These are phyloP conservation scores for Pseudogymnoascus sp. DNA, from an alignment of 2,329 filamentous ascomycete genomes.

Conservation along the genomic window DNA sequence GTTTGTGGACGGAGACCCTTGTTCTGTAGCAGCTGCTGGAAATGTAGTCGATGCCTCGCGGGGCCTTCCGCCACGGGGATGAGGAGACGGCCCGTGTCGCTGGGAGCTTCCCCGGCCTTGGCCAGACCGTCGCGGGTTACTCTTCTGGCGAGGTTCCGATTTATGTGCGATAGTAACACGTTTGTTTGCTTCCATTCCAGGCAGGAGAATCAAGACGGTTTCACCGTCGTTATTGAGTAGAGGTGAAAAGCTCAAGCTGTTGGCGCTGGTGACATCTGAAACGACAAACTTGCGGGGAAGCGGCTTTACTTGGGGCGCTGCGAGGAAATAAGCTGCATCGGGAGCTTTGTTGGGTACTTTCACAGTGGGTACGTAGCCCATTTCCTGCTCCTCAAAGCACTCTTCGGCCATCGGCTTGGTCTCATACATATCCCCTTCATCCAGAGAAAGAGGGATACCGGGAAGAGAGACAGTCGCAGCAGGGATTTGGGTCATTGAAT, in stretches of 20 bases:
- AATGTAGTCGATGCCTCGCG: conserved; percentile 24
- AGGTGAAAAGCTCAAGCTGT: conserved; percentile 35
- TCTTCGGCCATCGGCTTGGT: conserved; percentile 69
- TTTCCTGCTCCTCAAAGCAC: conserved; percentile 74
- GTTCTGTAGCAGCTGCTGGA: conserved; percentile 22
- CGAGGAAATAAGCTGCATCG: conserved; percentile 55
- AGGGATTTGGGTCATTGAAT: conserved; percentile 34
- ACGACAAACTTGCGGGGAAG: conserved; percentile 46
- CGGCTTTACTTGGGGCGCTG: conserved; percentile 45
- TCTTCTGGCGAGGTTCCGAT: conserved; percentile 23
- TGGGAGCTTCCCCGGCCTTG: conserved; percentile 20
- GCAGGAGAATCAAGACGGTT: conserved; percentile 39
- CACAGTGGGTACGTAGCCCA: conserved; percentile 67
- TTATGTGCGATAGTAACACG: conserved; percentile 33
- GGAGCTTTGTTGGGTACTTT: conserved; percentile 57
- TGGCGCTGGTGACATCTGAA: conserved; percentile 38
- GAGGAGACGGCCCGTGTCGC: conserved; percentile 22
- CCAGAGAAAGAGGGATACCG: conserved; percentile 11
- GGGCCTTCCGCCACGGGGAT: conserved; percentile 25
- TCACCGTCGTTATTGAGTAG: conserved; percentile 32
- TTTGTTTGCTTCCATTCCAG: conserved; percentile 38
- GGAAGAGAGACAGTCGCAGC: conserved; percentile 66
- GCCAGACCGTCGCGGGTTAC: conserved; percentile 26
- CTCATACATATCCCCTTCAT: conserved; percentile 39
- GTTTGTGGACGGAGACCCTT: conserved; percentile 18